phyloP scores from a whole-genome alignment of 2,329 filamentous ascomycete species.

The Alternaria brassicicola region DNA sequence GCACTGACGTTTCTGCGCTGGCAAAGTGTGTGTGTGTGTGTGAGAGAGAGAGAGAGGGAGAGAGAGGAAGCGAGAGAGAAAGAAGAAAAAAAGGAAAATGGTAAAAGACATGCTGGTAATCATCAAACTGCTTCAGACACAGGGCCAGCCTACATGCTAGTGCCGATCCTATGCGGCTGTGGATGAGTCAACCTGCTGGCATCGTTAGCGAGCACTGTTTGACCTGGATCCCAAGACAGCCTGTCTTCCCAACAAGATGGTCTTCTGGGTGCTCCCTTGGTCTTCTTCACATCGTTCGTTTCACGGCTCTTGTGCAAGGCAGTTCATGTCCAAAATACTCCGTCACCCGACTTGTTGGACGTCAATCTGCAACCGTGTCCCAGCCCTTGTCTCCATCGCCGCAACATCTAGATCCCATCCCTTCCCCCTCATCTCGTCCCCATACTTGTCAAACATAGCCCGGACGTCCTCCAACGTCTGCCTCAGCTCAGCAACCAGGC shows the following conservation, averaged over 20 bases:
- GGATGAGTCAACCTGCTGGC: slow-evolving; percentile 6
- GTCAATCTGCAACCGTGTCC: slow-evolving; percentile 42
- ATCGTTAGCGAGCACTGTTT: slow-evolving; percentile 7
- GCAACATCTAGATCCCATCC: slow-evolving; percentile 72
- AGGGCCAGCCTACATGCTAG: slow-evolving; percentile 8
- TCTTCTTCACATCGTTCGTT: slow-evolving; percentile 6
- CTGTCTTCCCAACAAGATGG: not conserved
- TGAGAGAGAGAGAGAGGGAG: too few species aligned
- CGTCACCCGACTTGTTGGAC: slow-evolving; percentile 5
- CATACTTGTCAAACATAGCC: slow-evolving; percentile 55
- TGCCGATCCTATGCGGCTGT: slow-evolving; percentile 8
- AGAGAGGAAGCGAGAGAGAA: too few species aligned
- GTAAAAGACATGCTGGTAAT: slow-evolving; percentile 4
- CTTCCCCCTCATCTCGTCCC: slow-evolving; percentile 49
- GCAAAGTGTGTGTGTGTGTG: not conserved
- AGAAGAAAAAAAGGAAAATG: not conserved
- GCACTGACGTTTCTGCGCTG: not conserved
- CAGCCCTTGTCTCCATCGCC: slow-evolving; percentile 70
- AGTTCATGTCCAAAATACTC: not conserved
- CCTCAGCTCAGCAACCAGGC: slow-evolving; percentile 51
- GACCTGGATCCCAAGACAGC: slow-evolving; percentile 5
- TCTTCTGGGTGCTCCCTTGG: slow-evolving; percentile 1
- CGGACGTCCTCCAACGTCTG: slow-evolving; percentile 48
- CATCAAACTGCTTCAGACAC: slow-evolving; percentile 16
- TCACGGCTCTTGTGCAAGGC: slow-evolving; percentile 7